phyloP scores from a whole-genome alignment of 2,329 filamentous ascomycete genomes.

The Talaromyces sp. region DNA sequence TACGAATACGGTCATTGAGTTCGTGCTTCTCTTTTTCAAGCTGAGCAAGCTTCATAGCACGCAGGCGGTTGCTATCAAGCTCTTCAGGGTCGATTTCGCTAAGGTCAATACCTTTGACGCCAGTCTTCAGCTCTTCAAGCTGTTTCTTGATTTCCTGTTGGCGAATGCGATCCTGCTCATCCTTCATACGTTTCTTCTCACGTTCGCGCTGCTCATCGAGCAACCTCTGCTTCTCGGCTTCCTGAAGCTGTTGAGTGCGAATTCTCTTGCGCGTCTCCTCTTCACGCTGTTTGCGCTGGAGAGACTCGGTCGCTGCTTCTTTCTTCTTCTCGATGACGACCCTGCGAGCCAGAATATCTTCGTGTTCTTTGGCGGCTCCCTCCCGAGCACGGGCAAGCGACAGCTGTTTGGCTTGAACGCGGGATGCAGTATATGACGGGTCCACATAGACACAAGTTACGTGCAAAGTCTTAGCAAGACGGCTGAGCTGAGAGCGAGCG shows the following conservation, averaged over 20 bases:
- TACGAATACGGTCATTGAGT: conserved; percentile 81
- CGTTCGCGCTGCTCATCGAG: conserved; percentile 90
- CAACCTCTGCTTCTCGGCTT: conserved; percentile 83
- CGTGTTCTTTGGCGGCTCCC: conserved; percentile 88
- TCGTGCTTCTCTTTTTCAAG: conserved; percentile 98
- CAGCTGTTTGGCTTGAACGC: conserved; percentile 71
- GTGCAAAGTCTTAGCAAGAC: conserved; percentile 84
- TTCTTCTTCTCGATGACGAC: conserved; percentile 95
- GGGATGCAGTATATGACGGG: conserved; percentile 77
- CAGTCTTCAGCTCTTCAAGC: conserved; percentile 81
- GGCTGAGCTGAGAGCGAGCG: conserved; percentile 87
- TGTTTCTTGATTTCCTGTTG: conserved; percentile 93
- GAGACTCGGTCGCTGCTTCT: conserved; percentile 83
- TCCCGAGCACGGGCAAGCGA: conserved; percentile 77
- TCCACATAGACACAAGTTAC: conserved; percentile 96
- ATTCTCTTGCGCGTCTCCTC: conserved; percentile 83
- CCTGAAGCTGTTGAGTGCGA: conserved; percentile 80
- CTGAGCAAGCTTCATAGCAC: conserved; percentile 90
- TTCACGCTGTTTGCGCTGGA: conserved; percentile 86
- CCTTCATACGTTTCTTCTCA: conserved; percentile 77
- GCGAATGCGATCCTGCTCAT: conserved; percentile 83
- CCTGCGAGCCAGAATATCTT: conserved; percentile 77
- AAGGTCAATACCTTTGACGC: conserved; percentile 71
- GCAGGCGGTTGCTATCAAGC: conserved; percentile 83
- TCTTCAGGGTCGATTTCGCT: conserved; percentile 70